Evolutionary conservation across 352 stramenopile species (phyloP).

Genomic region (Globisporangium sylvaticum): DNA sequence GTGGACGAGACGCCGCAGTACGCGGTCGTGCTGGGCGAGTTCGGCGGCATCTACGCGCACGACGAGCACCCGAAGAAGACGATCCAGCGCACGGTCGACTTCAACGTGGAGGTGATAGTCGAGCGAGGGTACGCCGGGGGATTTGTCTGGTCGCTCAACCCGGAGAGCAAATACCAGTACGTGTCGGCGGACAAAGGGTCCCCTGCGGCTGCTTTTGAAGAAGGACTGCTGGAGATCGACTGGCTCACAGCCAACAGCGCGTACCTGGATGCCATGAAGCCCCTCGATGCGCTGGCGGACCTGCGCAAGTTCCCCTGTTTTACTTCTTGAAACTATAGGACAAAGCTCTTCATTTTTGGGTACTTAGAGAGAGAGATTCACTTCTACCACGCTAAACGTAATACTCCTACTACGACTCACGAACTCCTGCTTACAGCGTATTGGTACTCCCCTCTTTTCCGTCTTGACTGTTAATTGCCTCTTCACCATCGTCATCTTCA

Average conservation of each 20-base stretch:
- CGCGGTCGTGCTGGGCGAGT: constrained; percentile 41
- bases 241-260: constrained; percentile 46
- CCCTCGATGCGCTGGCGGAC: constrained; percentile 32
- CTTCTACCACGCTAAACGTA: too few species aligned
- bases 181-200: constrained; percentile 35
- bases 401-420: too few species aligned
- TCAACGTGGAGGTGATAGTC: constrained; percentile 45
- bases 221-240: constrained; percentile 43
- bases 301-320: constrained; percentile 49
- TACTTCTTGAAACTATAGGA: background rate
- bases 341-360: background rate
- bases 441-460: too few species aligned
- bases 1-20: constrained; percentile 10
- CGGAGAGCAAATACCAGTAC: constrained; percentile 58
- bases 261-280: constrained; percentile 36
- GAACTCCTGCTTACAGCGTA: too few species aligned
- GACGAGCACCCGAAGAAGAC: constrained; percentile 44
- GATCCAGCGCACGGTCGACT: constrained; percentile 41
- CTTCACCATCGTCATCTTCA: constrained; percentile 23
- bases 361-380: too few species aligned
- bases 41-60: constrained; percentile 49
- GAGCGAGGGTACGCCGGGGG: constrained; percentile 39
- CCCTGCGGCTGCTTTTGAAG: constrained; percentile 23
- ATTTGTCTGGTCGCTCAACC: constrained; percentile 63
- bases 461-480: background rate